Base-by-base conservation (phyloP, 208 protist genomes). In the Trypanosoma grayi region DNA sequence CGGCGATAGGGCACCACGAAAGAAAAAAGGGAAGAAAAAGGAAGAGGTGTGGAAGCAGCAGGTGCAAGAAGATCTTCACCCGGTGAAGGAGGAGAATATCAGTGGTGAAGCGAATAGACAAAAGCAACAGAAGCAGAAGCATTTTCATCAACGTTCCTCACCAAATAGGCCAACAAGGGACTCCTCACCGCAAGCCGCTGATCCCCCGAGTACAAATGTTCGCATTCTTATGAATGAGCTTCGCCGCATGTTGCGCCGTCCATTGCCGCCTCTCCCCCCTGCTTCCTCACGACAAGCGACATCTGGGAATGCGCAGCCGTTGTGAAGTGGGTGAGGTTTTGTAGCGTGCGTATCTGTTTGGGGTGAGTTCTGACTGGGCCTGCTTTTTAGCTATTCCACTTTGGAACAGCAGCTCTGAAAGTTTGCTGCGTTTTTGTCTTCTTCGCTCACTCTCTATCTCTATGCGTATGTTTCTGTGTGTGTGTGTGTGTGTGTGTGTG, bases 141-240 rank as follows among this genome's bases (percentile, higher is more conserved):
- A 14, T 27, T 16, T 11, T 6, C n/a, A 54, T 4, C 13, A 60
- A 9, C n/a, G 24, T 31, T 16, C 7, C 16, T 58, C 52, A n/a
- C 2, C 22, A 14, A 7, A 20, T 48, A 24, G 33, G 45, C 30
- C 22, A 18, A 30, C 43, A 20, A 25, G 22, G 14, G 7, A 48
- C 37, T 24, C 64, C n/a, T 61, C 65, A 30, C 37, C 36, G 41
- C 70, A 69, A 18, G 61, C 75, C 0, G 56, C 77, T 33, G 86
- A 74, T 16, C 78, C 82, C 9, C 64, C 73, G 0, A 79, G 44
- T 47, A 74, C 73, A 13, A 95, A 89, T 69, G 86, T 89, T 28
- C 90, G 89, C 58, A 67, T 78, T 13, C 83, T 87, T 33, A 81
- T 95, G 61, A 79, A 70, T 28, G 86, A 95, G 62, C 73, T 95